Conservation (phyloP, 768 basidiomycete species). For the Pulveroboletus sp. region DNA sequence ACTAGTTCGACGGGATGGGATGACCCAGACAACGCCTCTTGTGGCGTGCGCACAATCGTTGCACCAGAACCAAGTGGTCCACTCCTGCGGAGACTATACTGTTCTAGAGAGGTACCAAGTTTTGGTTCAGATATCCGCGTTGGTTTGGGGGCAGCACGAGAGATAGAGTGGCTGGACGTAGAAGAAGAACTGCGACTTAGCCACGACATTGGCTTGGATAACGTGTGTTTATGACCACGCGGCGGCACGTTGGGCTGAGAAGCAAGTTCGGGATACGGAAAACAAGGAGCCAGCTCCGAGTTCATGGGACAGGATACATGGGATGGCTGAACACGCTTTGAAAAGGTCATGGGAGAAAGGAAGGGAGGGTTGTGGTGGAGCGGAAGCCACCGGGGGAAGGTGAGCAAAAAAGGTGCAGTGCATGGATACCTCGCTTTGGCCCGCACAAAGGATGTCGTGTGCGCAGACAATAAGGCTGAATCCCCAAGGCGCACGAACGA, state of each 20-base stretch:
- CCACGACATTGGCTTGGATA: constrained; percentile 42
- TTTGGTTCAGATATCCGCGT: constrained; percentile 44
- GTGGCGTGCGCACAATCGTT: constrained; percentile 71
- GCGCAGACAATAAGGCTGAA: constrained; percentile 16
- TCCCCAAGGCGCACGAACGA: constrained; percentile 13
- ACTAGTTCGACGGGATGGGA: constrained; percentile 1
- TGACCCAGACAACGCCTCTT: constrained; percentile 58
- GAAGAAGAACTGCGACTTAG: constrained; percentile 36
- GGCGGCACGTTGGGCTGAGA: constrained; percentile 30
- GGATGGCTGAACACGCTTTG: constrained; percentile 21
- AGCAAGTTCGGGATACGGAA: constrained; percentile 15
- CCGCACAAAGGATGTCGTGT: constrained; percentile 3
- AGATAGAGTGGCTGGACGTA: constrained; percentile 18
- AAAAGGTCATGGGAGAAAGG: constrained; percentile 23
- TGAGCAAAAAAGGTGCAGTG: constrained; percentile 5
- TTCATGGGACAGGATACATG: constrained; percentile 8
- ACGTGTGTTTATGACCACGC: constrained; percentile 32
- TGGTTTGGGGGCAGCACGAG: constrained; percentile 35
- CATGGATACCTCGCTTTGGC: constrained; percentile 5
- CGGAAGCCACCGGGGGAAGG: neutral
- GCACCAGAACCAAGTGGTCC: constrained; percentile 67
- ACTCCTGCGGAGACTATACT: constrained; percentile 31
- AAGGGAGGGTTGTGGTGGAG: neutral
- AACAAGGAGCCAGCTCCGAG: constrained; percentile 27
- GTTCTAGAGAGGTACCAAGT: constrained; percentile 31